Evolutionary conservation across 2,329 filamentous ascomycete species (phyloP).

Genomic region (Huntiella savannae): DNA sequence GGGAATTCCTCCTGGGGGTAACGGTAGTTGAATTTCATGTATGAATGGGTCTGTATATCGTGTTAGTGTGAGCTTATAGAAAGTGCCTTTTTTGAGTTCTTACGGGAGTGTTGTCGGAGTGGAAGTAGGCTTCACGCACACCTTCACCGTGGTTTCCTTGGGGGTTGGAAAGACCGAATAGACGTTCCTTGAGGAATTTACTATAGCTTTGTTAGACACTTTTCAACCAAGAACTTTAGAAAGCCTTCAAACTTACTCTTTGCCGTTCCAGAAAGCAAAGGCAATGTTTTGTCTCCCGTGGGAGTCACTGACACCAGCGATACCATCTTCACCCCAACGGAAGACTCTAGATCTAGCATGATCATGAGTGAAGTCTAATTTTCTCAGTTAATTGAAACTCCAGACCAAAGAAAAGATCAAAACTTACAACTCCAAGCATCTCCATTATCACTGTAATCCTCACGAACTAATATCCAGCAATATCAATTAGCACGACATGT

Average conservation of each 20-base stretch:
- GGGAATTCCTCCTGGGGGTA: slow-evolving; percentile 85
- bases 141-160: slow-evolving; percentile 96
- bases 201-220: slow-evolving; percentile 23
- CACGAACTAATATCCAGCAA: slow-evolving; percentile 39
- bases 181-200: slow-evolving; percentile 80
- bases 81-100: neutral
- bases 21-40: slow-evolving; percentile 98
- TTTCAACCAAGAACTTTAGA: neutral
- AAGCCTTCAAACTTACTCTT: slow-evolving; percentile 46
- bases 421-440: slow-evolving; percentile 88
- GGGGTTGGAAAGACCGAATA: slow-evolving; percentile 88
- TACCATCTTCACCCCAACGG: slow-evolving; percentile 92
- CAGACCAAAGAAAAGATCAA: neutral
- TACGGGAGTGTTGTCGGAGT: slow-evolving; percentile 78
- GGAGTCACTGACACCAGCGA: slow-evolving; percentile 80
- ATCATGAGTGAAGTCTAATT: slow-evolving; percentile 80
- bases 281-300: slow-evolving; percentile 84
- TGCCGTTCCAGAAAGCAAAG: slow-evolving; percentile 94
- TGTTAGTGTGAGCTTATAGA: too few relatives aligned
- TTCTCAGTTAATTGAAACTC: neutral
- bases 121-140: slow-evolving; percentile 91
- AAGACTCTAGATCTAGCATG: slow-evolving; percentile 76
- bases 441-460: slow-evolving; percentile 78
- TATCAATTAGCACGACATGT: neutral
- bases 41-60: slow-evolving; percentile 46